These are phyloP conservation scores for Xerocomus amazonicus DNA, from an alignment of 1,284 basidiomycete species.

Conservation along the genomic window DNA sequence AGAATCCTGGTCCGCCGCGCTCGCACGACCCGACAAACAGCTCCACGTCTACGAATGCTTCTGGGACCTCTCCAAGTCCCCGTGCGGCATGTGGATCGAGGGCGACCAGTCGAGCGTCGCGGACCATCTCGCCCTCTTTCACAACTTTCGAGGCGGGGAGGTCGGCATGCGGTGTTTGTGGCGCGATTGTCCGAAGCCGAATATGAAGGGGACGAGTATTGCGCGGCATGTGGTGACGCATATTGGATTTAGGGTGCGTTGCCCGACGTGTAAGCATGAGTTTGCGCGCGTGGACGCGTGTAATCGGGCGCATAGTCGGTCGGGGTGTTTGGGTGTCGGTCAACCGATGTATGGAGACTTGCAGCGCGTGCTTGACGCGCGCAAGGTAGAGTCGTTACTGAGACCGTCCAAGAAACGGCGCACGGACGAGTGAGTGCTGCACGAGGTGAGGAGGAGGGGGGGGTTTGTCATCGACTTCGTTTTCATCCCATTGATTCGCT, in stretches of 20 bases:
- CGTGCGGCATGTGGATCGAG: constrained; percentile 34
- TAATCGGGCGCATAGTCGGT: constrained; percentile 33
- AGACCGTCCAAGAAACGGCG: constrained; percentile 32
- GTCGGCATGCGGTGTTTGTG: constrained; percentile 32
- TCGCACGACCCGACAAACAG: constrained; percentile 22
- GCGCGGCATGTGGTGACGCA: constrained; percentile 34
- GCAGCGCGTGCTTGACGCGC: constrained; percentile 26
- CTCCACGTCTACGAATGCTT: constrained; percentile 33
- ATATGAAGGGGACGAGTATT: constrained; percentile 35
- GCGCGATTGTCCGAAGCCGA: constrained; percentile 25
- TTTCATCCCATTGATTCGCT: background rate
- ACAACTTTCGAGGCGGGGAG: constrained; percentile 29
- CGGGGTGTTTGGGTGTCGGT: constrained; percentile 30
- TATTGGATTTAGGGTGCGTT: constrained; percentile 31
- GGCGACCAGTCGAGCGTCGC: constrained; percentile 34
- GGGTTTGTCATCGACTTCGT: background rate
- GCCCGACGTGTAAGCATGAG: constrained; percentile 30
- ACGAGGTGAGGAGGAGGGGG: no score
- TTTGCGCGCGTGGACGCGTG: constrained; percentile 35
- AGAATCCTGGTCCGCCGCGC: constrained; percentile 26
- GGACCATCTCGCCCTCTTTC: constrained; percentile 32
- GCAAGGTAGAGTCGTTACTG: constrained; percentile 22
- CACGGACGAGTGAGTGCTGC: constrained; percentile 21
- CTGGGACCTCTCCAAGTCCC: constrained; percentile 24
- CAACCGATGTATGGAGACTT: constrained; percentile 33